These are phyloP conservation scores for Cinnamomum micranthum DNA, from an alignment of 164 flowering plant genomes.

Conservation along the genomic window DNA sequence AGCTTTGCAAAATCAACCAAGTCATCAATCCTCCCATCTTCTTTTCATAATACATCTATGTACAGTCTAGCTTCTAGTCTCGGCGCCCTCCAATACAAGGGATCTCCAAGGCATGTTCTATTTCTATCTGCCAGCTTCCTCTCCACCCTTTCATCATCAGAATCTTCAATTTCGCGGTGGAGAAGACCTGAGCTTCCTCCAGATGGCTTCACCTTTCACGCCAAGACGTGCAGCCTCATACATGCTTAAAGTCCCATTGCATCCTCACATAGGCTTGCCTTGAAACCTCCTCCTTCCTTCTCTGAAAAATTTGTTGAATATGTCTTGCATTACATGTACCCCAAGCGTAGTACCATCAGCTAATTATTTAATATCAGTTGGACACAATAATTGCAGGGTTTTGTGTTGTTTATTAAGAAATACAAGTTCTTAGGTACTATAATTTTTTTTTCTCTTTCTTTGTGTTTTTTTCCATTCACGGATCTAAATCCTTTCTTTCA, in stretches of 20 bases:
- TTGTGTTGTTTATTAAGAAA: no score
- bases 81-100: constrained; percentile 14
- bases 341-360: no score
- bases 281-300: constrained; percentile 2
- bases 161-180: constrained; percentile 8
- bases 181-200: constrained; percentile 22
- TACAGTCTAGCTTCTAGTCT: no score
- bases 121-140: neutral
- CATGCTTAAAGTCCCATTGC: constrained; percentile 5
- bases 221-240: constrained; percentile 28
- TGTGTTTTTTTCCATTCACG: no score
- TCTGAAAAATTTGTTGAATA: constrained; percentile 4
- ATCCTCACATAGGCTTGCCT: constrained; percentile 5
- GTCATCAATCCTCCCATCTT: neutral
- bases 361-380: no score
- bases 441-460: no score
- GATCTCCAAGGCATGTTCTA: constrained; percentile 12
- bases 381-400: no score
- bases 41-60: neutral
- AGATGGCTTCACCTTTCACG: constrained; percentile 19
- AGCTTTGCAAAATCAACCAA: constrained; percentile 21
- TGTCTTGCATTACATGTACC: constrained; percentile 1
- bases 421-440: no score
- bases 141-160: neutral
- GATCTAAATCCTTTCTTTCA: no score